Conservation (phyloP, 495 filamentous ascomycete genomes). For the Platismatia glauca region DNA sequence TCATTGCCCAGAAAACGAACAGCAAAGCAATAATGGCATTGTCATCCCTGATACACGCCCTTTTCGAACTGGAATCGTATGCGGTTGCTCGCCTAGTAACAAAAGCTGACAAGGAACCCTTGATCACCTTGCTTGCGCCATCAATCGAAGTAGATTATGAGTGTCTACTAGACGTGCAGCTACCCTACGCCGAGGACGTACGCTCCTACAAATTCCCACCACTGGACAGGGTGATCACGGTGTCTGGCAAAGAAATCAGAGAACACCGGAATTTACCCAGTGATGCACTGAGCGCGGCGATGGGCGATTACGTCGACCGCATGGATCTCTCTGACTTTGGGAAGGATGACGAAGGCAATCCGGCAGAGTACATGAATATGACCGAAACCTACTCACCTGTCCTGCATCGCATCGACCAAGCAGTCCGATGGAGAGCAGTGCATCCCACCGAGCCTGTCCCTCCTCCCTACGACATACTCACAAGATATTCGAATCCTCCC, state of each 20-base stretch:
- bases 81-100: conserved; percentile 78
- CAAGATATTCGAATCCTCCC: conserved; percentile 67
- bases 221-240: conserved; percentile 75
- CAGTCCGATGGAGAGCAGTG: conserved; percentile 70
- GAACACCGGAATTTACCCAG: conserved; percentile 82
- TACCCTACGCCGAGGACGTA: conserved; percentile 93
- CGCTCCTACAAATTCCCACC: conserved; percentile 84
- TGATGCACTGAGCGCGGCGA: conserved; percentile 61
- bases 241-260: conserved; percentile 74
- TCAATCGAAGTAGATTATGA: conserved; percentile 76
- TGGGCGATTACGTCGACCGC: conserved; percentile 84
- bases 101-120: conserved; percentile 68
- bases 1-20: conserved; percentile 64
- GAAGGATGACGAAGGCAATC: conserved; percentile 64
- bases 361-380: conserved; percentile 62
- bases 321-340: conserved; percentile 74
- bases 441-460: conserved; percentile 61
- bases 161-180: conserved; percentile 79
- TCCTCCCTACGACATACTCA: conserved; percentile 56
- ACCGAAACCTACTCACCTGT: conserved; percentile 86
- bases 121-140: conserved; percentile 74
- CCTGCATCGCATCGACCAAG: conserved; percentile 82
- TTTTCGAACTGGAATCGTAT: conserved; percentile 78
- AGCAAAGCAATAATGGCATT: conserved; percentile 69
- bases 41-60: conserved; percentile 81